Evolutionary conservation across 2,329 filamentous ascomycete species (phyloP), one percentile per base, ranked within the genome.

Genomic region (Stachybotrys elegans): DNA sequence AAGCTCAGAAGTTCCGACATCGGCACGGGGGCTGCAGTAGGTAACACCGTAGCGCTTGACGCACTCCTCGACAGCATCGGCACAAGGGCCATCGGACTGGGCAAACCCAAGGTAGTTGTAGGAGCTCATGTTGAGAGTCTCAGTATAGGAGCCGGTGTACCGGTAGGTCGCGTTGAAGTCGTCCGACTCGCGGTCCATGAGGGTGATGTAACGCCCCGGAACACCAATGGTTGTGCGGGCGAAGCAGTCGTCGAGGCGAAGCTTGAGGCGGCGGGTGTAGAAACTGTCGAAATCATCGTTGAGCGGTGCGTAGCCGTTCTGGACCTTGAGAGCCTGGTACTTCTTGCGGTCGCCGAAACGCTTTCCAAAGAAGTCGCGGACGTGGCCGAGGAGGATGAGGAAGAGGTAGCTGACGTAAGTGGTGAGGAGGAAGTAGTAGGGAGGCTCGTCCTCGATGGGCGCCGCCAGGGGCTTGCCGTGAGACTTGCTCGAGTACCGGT

Each of bases 201-300:
- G 75, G 20, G 88, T 97, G 58, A 98, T 94, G 71, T 81, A 96
- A 50, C 93, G 84, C 45, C 93, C 93, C 8, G 93, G 93, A 21
- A 98, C 93, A 43, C 93, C 93, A 4, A 90, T 94, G 22, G 87
- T 90, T 12, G 92, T 89, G 40, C 93, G 82, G 54, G 92, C 86
- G 64, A 98, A 98, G 72, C 90, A 95, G 67, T 98, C 93, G 56
- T 97, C 94, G 61, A 98, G 89, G 51, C 93, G 83, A 72, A 90
- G 79, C 75, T 98, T 97, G 61, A 98, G 68, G 48, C 93, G 79
- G 45, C 93, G 82, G 45, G 92, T 88, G 68, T 98, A 98, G 67
- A 98, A 98, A 67, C 92, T 97, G 73, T 98, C 93, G 61, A 98
- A 98, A 67, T 98, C 93, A 58, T 90, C 94, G 67, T 96, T 97